Conservation (phyloP, 257 asterid species). For the Solanum tacnaense region DNA sequence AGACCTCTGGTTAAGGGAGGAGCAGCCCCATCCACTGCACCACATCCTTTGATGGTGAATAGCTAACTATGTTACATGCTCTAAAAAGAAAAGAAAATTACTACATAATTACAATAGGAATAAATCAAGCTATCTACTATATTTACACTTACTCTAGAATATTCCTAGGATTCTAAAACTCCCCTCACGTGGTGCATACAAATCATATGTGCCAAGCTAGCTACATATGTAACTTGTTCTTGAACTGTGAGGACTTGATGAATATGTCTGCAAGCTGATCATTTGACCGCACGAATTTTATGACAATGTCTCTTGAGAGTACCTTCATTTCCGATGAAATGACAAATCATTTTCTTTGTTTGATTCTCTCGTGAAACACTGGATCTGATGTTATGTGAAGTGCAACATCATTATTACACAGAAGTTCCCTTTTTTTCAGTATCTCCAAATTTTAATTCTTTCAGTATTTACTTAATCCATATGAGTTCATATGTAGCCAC, state of each 20-base stretch:
- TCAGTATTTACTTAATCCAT: background rate
- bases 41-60: background rate
- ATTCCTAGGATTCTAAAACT: background rate
- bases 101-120: background rate
- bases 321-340: background rate
- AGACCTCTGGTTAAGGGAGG: background rate
- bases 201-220: background rate
- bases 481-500: background rate
- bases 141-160: background rate
- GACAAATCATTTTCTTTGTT: background rate
- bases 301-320: background rate
- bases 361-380: background rate
- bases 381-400: background rate
- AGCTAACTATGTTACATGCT: background rate
- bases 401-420: background rate
- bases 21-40: background rate
- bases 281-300: background rate
- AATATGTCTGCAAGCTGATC: background rate
- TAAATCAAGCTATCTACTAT: background rate
- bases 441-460: background rate
- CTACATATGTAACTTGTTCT: background rate
- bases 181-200: background rate
- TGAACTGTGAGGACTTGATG: background rate
- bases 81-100: background rate
- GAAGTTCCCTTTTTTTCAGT: background rate